Conservation (phyloP, 306 rosid genomes). For the Coriaria nepalensis region DNA sequence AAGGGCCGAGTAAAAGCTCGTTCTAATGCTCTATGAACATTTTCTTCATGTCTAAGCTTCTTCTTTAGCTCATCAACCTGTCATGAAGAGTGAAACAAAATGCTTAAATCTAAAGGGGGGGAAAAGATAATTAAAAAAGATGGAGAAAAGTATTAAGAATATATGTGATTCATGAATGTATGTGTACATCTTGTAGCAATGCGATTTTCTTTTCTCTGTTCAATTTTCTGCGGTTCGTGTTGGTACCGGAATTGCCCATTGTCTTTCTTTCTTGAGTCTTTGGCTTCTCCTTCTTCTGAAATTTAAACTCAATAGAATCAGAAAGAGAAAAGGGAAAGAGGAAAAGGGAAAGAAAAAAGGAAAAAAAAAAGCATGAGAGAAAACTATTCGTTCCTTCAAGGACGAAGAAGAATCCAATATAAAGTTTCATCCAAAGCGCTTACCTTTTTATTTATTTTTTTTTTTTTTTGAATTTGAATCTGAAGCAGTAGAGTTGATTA, state of each 20-base stretch:
- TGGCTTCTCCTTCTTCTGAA: conserved; percentile 51
- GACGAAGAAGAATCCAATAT: conserved; percentile 26
- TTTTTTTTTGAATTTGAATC: too few relatives aligned
- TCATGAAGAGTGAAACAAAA: conserved; percentile 7
- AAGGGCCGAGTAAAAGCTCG: conserved; percentile 86
- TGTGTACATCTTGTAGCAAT: conserved; percentile 63
- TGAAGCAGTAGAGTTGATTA: too few relatives aligned
- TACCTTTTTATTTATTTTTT: conserved; percentile 3
- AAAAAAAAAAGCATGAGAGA: conserved; percentile 6
- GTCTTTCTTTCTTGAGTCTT: conserved; percentile 35
- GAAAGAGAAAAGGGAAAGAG: background rate
- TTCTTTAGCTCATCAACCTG: conserved; percentile 90
- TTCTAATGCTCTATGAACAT: conserved; percentile 85
- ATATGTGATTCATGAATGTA: too few relatives aligned
- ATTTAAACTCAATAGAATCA: conserved; percentile 19
- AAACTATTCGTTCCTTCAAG: conserved; percentile 44
- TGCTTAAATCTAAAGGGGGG: conserved; percentile 5
- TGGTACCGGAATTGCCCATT: conserved; percentile 27
- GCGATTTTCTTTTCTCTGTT: conserved; percentile 71
- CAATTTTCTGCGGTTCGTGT: conserved; percentile 44
- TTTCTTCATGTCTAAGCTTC: conserved; percentile 93
- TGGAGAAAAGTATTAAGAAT: conserved; percentile 14
- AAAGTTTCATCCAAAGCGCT: conserved; percentile 50
- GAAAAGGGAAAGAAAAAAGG: conserved; percentile 8
- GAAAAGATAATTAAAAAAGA: too few relatives aligned